Percentiles rank a stretch among this genome's conserved stretches.
phyloP scores from a whole-genome alignment of 78 protist genomes.

The Isochrysis galbana region DNA sequence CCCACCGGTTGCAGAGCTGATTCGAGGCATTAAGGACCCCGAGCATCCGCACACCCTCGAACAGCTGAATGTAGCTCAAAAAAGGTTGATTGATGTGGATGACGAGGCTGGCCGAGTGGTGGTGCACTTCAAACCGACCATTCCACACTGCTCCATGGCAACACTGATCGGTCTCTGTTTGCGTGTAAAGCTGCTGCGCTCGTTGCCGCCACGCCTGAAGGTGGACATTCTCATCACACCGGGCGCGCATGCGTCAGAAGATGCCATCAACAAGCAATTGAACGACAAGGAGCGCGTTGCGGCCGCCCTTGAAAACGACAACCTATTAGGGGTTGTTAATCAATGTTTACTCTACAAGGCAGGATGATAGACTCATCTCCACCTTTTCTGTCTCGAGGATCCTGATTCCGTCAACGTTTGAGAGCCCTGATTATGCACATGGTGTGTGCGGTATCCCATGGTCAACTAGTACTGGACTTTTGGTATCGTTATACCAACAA shows the following conservation, averaged over 20 bases:
- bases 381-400: too few relatives aligned
- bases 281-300: constrained; percentile 90
- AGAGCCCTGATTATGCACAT: too few relatives aligned
- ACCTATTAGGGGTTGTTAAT: constrained; percentile 59
- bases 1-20: constrained; percentile 1
- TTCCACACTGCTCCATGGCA: constrained; percentile 90
- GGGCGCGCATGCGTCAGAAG: constrained; percentile 52
- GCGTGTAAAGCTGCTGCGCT: constrained; percentile 76
- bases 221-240: constrained; percentile 52
- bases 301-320: constrained; percentile 80
- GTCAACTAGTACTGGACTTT: too few relatives aligned
- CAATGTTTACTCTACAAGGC: constrained; percentile 61
- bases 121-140: constrained; percentile 76
- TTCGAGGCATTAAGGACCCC: constrained; percentile 85
- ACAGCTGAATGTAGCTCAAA: constrained; percentile 75
- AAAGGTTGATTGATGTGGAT: constrained; percentile 39
- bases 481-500: too few relatives aligned
- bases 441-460: too few relatives aligned
- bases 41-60: constrained; percentile 93
- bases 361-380: too few relatives aligned
- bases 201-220: constrained; percentile 76
- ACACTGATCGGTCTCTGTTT: constrained; percentile 89
- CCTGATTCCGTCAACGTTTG: too few relatives aligned
- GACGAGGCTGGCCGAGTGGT: constrained; percentile 30
- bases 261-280: constrained; percentile 83